Percentiles rank a stretch among this genome's conserved stretches.
These are phyloP conservation scores for Scleroderma bovista DNA, from an alignment of 768 basidiomycete genomes.

Conservation along the genomic window DNA sequence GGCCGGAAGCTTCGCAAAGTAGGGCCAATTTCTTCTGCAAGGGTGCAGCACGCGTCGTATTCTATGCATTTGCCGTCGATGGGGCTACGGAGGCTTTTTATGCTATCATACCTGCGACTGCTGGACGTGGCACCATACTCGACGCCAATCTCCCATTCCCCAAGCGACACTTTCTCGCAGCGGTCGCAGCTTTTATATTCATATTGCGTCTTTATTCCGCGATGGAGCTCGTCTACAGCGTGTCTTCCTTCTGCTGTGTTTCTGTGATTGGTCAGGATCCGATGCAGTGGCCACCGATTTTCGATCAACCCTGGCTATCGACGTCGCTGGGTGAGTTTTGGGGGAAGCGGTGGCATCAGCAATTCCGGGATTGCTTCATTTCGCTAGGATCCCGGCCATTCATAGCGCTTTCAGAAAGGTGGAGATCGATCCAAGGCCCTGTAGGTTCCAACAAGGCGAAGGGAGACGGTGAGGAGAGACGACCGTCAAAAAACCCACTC, in stretches of 20 bases:
- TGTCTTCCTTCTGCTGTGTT: slow-evolving; percentile 18
- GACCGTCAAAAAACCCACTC: no score
- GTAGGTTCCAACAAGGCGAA: no score
- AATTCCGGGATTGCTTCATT: slow-evolving; percentile 28
- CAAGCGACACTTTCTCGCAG: no score
- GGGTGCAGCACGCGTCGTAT: slow-evolving; percentile 20
- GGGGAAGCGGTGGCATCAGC: slow-evolving; percentile 35
- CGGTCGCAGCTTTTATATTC: slow-evolving; percentile 34
- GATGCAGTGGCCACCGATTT: slow-evolving; percentile 29
- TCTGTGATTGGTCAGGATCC: slow-evolving; percentile 24
- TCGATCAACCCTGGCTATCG: slow-evolving; percentile 30
- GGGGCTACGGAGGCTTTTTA: no score
- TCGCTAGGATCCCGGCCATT: no score
- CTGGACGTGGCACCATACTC: no score
- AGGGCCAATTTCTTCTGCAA: slow-evolving; percentile 32
- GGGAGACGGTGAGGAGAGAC: no score
- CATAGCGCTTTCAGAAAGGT: no score
- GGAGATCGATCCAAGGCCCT: no score
- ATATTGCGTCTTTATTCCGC: slow-evolving; percentile 42
- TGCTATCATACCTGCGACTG: no score
- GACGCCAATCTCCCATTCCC: no score
- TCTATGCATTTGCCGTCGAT: slow-evolving; percentile 29
- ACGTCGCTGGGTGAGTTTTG: slow-evolving; percentile 35
- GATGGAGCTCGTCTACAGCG: slow-evolving; percentile 33
- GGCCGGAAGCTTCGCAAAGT: slow-evolving; percentile 21